These are phyloP conservation scores for Nemania sp. DNA, from an alignment of 2,329 filamentous ascomycete genomes.

Conservation along the genomic window DNA sequence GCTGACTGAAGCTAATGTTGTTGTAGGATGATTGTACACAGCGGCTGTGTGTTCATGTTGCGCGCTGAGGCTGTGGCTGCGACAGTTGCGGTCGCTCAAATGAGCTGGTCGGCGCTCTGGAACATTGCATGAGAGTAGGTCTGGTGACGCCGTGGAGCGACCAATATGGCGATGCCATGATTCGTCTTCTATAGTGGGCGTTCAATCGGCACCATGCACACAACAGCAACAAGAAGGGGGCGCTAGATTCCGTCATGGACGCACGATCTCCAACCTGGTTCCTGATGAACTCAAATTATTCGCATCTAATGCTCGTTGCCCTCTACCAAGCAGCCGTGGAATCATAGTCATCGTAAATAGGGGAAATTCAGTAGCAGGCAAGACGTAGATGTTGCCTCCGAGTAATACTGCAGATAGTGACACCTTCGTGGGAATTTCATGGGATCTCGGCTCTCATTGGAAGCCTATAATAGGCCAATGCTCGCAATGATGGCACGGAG, in stretches of 20 bases:
- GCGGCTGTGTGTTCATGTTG: background rate
- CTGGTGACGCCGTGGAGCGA: constrained; percentile 7
- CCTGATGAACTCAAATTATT: background rate
- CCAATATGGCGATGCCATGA: constrained; percentile 11
- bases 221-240: constrained; percentile 8
- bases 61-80: constrained; percentile 7
- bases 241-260: constrained; percentile 5
- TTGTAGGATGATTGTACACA: constrained; percentile 16
- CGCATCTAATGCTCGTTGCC: constrained; percentile 1
- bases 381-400: too few relatives aligned
- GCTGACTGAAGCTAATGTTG: constrained; percentile 12
- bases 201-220: constrained; percentile 2
- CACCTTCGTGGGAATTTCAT: too few relatives aligned
- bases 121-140: constrained; percentile 12
- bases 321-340: background rate
- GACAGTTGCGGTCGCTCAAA: background rate
- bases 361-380: background rate
- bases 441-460: too few relatives aligned
- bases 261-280: background rate
- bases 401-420: too few relatives aligned
- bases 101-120: constrained; percentile 10
- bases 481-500: too few relatives aligned
- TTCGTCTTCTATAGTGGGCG: background rate
- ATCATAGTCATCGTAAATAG: background rate
- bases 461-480: too few relatives aligned